Percentiles rank a stretch among this genome's conserved stretches.
Evolutionary conservation across 1,284 basidiomycete genomes (phyloP).

Genomic region (Trametes versicolor): DNA sequence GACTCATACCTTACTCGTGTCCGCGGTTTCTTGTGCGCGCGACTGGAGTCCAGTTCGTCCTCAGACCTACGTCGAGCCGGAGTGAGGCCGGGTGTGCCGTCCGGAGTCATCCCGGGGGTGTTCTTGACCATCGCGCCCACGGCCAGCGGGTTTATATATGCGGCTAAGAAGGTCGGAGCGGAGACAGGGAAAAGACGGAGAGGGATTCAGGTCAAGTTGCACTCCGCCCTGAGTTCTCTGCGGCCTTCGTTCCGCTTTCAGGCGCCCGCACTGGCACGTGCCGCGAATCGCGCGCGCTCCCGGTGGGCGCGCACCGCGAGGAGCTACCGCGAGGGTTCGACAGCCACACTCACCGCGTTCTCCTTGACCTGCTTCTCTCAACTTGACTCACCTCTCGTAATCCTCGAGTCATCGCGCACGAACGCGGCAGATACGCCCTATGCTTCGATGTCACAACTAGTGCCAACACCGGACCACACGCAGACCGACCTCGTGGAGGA

Average conservation of each 20-base stretch:
- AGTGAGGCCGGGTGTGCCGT: constrained; percentile 35
- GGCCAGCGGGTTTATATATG: background rate
- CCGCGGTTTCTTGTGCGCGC: constrained; percentile 71
- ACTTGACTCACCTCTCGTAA: background rate
- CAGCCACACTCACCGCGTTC: background rate
- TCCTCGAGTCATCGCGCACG: background rate
- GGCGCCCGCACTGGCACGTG: constrained; percentile 22
- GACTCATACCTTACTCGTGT: constrained; percentile 74
- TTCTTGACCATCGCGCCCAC: constrained; percentile 42
- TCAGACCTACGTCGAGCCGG: constrained; percentile 65
- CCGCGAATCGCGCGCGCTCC: constrained; percentile 9
- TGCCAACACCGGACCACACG: constrained; percentile 9
- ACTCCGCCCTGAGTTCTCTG: background rate
- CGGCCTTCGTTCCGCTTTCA: constrained; percentile 15
- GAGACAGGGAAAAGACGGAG: constrained; percentile 14
- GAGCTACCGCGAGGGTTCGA: constrained; percentile 6
- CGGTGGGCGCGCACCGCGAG: constrained; percentile 17
- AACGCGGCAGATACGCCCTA: background rate
- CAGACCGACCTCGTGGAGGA: constrained; percentile 43
- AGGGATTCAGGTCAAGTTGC: constrained; percentile 11
- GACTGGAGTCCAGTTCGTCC: constrained; percentile 57
- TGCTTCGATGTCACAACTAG: background rate
- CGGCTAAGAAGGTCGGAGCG: background rate
- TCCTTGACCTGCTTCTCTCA: background rate
- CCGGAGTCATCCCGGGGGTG: constrained; percentile 29